phyloP scores from a whole-genome alignment of 2,329 filamentous ascomycete species.

The Microcera coccophila region DNA sequence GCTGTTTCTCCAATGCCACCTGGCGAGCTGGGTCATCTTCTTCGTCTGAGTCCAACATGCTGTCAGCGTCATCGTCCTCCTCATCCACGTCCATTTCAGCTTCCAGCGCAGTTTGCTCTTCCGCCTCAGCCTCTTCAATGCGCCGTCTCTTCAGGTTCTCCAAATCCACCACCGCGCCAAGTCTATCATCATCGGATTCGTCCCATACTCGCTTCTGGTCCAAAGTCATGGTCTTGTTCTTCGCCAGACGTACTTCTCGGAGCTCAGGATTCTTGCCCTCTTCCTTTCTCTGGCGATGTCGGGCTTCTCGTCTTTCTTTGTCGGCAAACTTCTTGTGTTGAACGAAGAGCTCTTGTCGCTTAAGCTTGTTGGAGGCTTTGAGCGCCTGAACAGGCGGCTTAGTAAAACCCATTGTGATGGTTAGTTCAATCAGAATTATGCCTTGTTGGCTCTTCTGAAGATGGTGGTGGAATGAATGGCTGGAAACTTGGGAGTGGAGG shows the following conservation, averaged over 20 bases:
- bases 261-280: slow-evolving; percentile 80
- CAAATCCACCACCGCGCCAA: slow-evolving; percentile 55
- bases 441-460: slow-evolving; percentile 5
- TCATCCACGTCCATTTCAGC: slow-evolving; percentile 42
- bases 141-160: slow-evolving; percentile 56
- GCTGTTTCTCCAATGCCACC: slow-evolving; percentile 41
- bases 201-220: slow-evolving; percentile 92
- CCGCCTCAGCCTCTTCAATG: slow-evolving; percentile 51
- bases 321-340: slow-evolving; percentile 75
- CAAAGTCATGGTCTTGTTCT: slow-evolving; percentile 76
- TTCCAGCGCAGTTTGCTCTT: slow-evolving; percentile 46
- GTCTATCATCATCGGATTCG: slow-evolving; percentile 60
- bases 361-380: slow-evolving; percentile 69
- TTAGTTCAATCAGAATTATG: slow-evolving; percentile 1
- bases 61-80: slow-evolving; percentile 62
- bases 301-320: slow-evolving; percentile 68
- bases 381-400: slow-evolving; percentile 37
- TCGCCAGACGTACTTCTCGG: slow-evolving; percentile 66
- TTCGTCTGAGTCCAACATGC: slow-evolving; percentile 70
- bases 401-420: slow-evolving; percentile 30
- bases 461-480: slow-evolving; percentile 4
- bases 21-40: slow-evolving; percentile 49
- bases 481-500: slow-evolving; percentile 16
- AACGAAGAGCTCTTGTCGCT: slow-evolving; percentile 72
- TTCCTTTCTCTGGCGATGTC: slow-evolving; percentile 75